A percentile compares a stretch with the other conserved stretches of the same genome.
phyloP scores from a whole-genome alignment of 441 rosid species.

The Geranium incanum region DNA sequence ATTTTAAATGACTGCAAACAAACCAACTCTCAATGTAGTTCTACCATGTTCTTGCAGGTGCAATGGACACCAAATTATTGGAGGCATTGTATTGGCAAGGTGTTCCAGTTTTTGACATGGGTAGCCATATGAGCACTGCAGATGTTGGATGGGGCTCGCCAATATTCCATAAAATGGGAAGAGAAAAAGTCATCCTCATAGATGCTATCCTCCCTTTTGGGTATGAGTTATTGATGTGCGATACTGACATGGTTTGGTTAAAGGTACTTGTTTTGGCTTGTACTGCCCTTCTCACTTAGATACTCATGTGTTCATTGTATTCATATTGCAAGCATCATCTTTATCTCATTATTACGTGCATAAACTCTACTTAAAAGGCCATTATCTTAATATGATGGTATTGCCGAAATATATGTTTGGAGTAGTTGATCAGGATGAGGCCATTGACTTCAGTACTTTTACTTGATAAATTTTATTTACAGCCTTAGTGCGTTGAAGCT shows the following conservation, averaged over 20 bases:
- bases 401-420: neutral
- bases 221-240: constrained; percentile 87
- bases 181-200: constrained; percentile 88
- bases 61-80: constrained; percentile 88
- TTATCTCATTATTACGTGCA: neutral
- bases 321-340: neutral
- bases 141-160: constrained; percentile 99
- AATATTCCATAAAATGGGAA: constrained; percentile 95
- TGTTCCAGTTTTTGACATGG: constrained; percentile 96
- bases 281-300: constrained; percentile 1
- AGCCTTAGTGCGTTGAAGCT: neutral
- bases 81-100: constrained; percentile 96
- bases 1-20: constrained; percentile 3
- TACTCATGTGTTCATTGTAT: neutral
- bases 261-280: constrained; percentile 44
- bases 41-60: constrained; percentile 43
- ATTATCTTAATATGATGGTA: neutral
- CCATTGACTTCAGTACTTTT: neutral
- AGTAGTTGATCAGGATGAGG: constrained; percentile 1
- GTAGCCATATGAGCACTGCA: constrained; percentile 82
- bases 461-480: neutral
- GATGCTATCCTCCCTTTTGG: constrained; percentile 82
- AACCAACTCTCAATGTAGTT: constrained; percentile 5
- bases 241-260: constrained; percentile 98
- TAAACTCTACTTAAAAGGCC: constrained; percentile 3